These are phyloP conservation scores for Alternaria burnsii DNA, from an alignment of 2,329 filamentous ascomycete species.

Conservation along the genomic window DNA sequence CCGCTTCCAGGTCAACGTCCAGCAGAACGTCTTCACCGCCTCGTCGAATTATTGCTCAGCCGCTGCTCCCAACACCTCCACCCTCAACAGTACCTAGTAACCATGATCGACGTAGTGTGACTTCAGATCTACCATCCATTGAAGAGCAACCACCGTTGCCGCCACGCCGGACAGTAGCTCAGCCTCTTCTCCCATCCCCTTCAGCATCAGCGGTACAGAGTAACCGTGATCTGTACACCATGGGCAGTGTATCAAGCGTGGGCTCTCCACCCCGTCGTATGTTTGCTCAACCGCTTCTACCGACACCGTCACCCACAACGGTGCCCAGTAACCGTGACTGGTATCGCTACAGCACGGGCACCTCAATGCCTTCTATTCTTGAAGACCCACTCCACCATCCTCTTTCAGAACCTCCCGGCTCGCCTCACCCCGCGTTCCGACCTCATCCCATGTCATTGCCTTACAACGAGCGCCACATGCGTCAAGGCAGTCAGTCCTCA, in stretches of 20 bases:
- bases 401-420: constrained; percentile 8
- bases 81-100: constrained; percentile 38
- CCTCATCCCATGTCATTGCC: constrained; percentile 12
- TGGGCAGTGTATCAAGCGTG: constrained; percentile 2
- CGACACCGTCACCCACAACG: constrained; percentile 42
- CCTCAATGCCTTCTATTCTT: constrained; percentile 46
- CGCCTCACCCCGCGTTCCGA: constrained; percentile 33
- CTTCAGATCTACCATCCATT: constrained; percentile 38
- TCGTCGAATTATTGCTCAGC: constrained; percentile 37
- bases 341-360: constrained; percentile 31
- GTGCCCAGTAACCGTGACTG: constrained; percentile 33
- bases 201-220: constrained; percentile 39
- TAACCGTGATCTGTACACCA: constrained; percentile 25
- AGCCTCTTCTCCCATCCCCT: constrained; percentile 44
- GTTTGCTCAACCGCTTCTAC: constrained; percentile 39
- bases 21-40: constrained; percentile 24
- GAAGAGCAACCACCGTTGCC: constrained; percentile 30
- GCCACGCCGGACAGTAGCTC: constrained; percentile 33
- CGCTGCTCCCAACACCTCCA: constrained; percentile 44
- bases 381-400: constrained; percentile 34
- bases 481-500: constrained; percentile 12
- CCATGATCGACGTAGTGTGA: constrained; percentile 32
- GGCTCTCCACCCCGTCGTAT: constrained; percentile 27
- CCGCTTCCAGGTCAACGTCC: constrained; percentile 21
- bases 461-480: background rate